phyloP scores from a whole-genome alignment of 495 filamentous ascomycete genomes.

The Podospora tetraspora region DNA sequence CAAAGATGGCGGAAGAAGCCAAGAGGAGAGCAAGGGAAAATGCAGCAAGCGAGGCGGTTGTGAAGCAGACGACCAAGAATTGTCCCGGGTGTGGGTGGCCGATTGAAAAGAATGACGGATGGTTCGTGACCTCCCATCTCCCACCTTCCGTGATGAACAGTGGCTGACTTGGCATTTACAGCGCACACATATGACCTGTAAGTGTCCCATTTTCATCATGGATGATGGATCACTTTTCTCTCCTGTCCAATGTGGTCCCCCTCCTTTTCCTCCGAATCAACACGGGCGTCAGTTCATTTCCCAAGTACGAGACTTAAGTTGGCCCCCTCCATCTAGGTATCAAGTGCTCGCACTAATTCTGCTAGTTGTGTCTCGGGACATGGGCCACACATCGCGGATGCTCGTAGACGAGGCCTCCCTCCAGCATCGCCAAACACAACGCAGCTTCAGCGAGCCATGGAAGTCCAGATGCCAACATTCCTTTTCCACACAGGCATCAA shows the following conservation, averaged over 20 bases:
- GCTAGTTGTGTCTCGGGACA: background rate
- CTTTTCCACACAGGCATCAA: conserved; percentile 1
- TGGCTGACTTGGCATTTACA: conserved; percentile 1
- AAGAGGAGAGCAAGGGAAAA: background rate
- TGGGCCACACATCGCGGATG: background rate
- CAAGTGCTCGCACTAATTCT: conserved; percentile 1
- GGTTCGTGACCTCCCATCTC: background rate
- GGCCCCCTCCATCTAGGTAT: background rate
- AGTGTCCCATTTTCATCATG: background rate
- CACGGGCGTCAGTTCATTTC: background rate
- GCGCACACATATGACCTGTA: conserved; percentile 1
- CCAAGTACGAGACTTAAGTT: background rate
- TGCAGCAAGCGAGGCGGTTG: background rate
- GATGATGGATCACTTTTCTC: background rate
- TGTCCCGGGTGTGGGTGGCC: conserved; percentile 1
- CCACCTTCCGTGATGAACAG: background rate
- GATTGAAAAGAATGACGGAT: conserved; percentile 5
- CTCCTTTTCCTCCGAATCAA: background rate
- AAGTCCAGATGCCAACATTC: background rate
- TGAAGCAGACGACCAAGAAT: conserved; percentile 2
- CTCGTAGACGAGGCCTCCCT: background rate
- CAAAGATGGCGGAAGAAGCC: background rate
- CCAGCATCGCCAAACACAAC: background rate
- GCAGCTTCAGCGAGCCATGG: background rate
- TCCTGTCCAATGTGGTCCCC: background rate